Evolutionary conservation across 257 asterid genomes (phyloP), one percentile per base, ranked within the genome.

Genomic region (Jacaranda copaia): DNA sequence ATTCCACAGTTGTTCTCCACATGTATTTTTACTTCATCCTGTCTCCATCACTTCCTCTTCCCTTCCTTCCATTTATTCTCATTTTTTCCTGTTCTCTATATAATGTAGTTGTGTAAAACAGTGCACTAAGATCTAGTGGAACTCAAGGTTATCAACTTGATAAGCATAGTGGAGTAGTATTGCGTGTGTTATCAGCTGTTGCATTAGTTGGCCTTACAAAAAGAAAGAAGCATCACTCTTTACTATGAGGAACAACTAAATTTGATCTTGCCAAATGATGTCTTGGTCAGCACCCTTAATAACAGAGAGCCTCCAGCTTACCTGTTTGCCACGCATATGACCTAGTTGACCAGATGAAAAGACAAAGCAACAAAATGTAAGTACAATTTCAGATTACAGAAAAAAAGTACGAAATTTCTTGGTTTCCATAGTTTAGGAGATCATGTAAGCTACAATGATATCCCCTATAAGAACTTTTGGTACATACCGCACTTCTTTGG

Each of bases 271-370:
- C 18, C 20, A 52, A 52, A 3, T n/a, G 20, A 52, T 1, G 8
- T 4, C 18, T 14, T 52, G 58, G n/a, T 52, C 58, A 14, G 58
- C 58, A n/a, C 20, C 20, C n/a, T 52, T 52, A 8, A 52, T 19
- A 6, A 52, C 15, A 52, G 58, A 52, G 6, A 52, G n/a, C 8
- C 2, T 52, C 20, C 58, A 60, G 1, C n/a, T 20, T 25, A 60
- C 67, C 67, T 60, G 67, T 32, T 60, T 60, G 67, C 67, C 67
- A 10, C 8, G 43, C 67, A 60, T 60, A 36, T 60, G 67, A 20
- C 67, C 67, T 60, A 60, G 36, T 5, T 35, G 11, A 16, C 43
- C 32, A 20, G 67, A 25, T 25, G 2, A 20, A 60, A 10, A 60
- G 36, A 60, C 32, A 60, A 52, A 14, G 58, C 6, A 52, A 52